Conservation (phyloP, 1,284 basidiomycete genomes). For the Microbotryum intermedium region DNA sequence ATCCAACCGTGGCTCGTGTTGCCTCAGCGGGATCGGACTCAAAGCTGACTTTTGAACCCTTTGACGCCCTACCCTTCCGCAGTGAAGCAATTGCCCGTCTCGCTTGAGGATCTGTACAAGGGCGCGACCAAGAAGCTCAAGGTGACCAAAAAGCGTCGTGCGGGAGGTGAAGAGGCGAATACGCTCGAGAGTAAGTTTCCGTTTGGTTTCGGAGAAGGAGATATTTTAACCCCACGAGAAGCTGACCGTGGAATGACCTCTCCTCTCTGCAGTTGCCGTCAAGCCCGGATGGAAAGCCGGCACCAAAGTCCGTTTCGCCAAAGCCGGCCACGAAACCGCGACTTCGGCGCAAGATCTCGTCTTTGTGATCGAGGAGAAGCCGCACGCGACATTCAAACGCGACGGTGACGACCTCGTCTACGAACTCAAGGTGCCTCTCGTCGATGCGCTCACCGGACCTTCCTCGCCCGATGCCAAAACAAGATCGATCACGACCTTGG, state of each 20-base stretch:
- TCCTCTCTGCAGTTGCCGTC: slow-evolving; percentile 48
- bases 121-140: slow-evolving; percentile 86
- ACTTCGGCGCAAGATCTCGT: slow-evolving; percentile 66
- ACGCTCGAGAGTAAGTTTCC: slow-evolving; percentile 48
- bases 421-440: slow-evolving; percentile 58
- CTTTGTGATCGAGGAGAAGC: slow-evolving; percentile 80
- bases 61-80: neutral
- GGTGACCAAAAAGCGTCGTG: slow-evolving; percentile 63
- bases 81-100: slow-evolving; percentile 67
- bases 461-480: slow-evolving; percentile 32
- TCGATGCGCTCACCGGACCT: slow-evolving; percentile 67
- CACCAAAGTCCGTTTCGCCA: slow-evolving; percentile 82
- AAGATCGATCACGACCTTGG: slow-evolving; percentile 55
- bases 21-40: no score
- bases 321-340: slow-evolving; percentile 71
- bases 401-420: slow-evolving; percentile 70
- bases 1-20: no score
- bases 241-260: neutral
- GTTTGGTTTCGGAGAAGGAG: neutral
- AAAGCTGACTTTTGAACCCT: neutral
- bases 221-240: neutral
- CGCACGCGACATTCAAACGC: slow-evolving; percentile 63
- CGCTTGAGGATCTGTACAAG: slow-evolving; percentile 82
- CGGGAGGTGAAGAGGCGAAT: slow-evolving; percentile 76
- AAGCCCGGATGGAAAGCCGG: slow-evolving; percentile 61